Conservation (phyloP, 2,329 filamentous ascomycete genomes). For the Zymoseptoria ardabiliae region DNA sequence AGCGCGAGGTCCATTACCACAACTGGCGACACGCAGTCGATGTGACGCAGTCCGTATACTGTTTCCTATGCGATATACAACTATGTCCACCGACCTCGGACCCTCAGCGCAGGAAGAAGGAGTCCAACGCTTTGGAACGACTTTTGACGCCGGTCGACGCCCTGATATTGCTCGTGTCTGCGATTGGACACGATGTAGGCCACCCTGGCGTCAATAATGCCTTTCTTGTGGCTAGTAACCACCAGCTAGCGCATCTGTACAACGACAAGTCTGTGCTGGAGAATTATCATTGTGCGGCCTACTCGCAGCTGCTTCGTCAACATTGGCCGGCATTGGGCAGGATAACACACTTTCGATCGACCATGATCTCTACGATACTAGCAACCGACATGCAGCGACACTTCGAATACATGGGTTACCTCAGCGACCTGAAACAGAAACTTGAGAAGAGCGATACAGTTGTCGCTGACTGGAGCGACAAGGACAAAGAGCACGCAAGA, state of each 20-base stretch:
- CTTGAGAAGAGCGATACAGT: slow-evolving; percentile 57
- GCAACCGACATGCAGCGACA: slow-evolving; percentile 97
- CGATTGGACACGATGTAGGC: slow-evolving; percentile 96
- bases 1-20: slow-evolving; percentile 56
- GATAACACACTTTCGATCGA: slow-evolving; percentile 69
- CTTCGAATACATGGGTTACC: slow-evolving; percentile 89
- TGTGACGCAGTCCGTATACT: slow-evolving; percentile 87
- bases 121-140: slow-evolving; percentile 56
- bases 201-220: slow-evolving; percentile 98
- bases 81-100: slow-evolving; percentile 60
- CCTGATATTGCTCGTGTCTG: slow-evolving; percentile 80
- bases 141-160: slow-evolving; percentile 82
- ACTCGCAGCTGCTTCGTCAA: slow-evolving; percentile 85
- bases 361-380: slow-evolving; percentile 96
- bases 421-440: slow-evolving; percentile 73
- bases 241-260: slow-evolving; percentile 88
- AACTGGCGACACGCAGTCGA: slow-evolving; percentile 98
- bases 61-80: slow-evolving; percentile 66
- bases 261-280: slow-evolving; percentile 96
- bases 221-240: slow-evolving; percentile 85
- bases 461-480: slow-evolving; percentile 67
- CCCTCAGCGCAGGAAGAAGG: slow-evolving; percentile 25
- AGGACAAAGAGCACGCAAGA: slow-evolving; percentile 67
- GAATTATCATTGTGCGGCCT: slow-evolving; percentile 95
- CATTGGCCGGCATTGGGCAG: slow-evolving; percentile 83